Conservation (phyloP, 2,329 filamentous ascomycete species). For the Aspergillus puulaauensis region DNA sequence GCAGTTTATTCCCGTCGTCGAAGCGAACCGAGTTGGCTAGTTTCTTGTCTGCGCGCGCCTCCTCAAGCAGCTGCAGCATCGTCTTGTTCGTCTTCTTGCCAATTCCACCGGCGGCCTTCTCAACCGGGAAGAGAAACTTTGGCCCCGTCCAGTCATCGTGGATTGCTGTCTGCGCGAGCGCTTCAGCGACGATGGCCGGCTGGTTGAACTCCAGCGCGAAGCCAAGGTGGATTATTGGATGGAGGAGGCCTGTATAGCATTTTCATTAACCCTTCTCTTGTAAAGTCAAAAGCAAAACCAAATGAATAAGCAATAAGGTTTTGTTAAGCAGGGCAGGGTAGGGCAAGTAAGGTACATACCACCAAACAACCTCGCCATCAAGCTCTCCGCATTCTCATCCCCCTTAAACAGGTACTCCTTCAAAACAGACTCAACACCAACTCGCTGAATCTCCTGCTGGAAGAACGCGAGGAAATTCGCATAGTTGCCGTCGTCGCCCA, state of each 20-base stretch:
- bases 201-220: slow-evolving; percentile 82
- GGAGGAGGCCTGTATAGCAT: slow-evolving; percentile 58
- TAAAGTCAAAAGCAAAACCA: no score
- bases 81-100: slow-evolving; percentile 33
- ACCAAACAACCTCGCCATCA: slow-evolving; percentile 68
- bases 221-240: slow-evolving; percentile 81
- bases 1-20: slow-evolving; percentile 62
- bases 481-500: slow-evolving; percentile 68
- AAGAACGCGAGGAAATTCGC: slow-evolving; percentile 76
- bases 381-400: slow-evolving; percentile 63
- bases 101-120: slow-evolving; percentile 33
- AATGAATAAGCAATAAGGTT: no score
- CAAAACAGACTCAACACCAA: slow-evolving; percentile 63
- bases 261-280: no score
- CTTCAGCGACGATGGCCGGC: slow-evolving; percentile 77
- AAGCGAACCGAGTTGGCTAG: slow-evolving; percentile 55
- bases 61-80: slow-evolving; percentile 62
- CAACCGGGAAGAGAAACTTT: slow-evolving; percentile 49
- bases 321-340: no score
- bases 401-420: slow-evolving; percentile 68
- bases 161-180: slow-evolving; percentile 71
- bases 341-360: slow-evolving; percentile 42
- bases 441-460: slow-evolving; percentile 66
- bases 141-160: slow-evolving; percentile 59
- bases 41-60: slow-evolving; percentile 57